phyloP scores from a whole-genome alignment of 1,284 basidiomycete species.

The Sanghuangporus weigelae region DNA sequence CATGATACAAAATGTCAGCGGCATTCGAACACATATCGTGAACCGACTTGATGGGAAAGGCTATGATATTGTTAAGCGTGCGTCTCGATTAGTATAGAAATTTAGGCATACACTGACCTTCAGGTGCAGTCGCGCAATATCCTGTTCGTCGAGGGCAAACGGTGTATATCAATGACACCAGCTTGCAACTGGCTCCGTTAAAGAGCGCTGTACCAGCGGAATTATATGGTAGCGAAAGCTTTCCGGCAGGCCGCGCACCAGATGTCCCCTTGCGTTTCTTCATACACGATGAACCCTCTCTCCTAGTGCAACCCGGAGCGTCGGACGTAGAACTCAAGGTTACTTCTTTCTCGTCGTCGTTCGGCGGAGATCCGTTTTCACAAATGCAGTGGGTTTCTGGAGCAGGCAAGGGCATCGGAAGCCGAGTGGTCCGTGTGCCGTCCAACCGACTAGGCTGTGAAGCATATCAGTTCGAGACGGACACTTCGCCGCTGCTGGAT shows the following conservation, averaged over 20 bases:
- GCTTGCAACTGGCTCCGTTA: constrained; percentile 38
- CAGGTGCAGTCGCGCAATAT: constrained; percentile 72
- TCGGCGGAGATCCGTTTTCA: constrained; percentile 58
- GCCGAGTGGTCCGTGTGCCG: constrained; percentile 41
- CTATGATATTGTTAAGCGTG: constrained; percentile 80
- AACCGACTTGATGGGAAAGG: constrained; percentile 79
- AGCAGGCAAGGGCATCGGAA: constrained; percentile 39
- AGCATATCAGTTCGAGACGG: constrained; percentile 36
- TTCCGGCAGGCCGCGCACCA: constrained; percentile 27
- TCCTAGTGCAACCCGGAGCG: constrained; percentile 32
- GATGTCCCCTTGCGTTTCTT: constrained; percentile 58
- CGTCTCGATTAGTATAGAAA: constrained; percentile 26
- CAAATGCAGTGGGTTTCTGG: constrained; percentile 38
- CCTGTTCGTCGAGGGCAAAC: constrained; percentile 72
- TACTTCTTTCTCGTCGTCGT: constrained; percentile 60
- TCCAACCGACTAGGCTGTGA: constrained; percentile 55
- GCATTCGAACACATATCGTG: constrained; percentile 71
- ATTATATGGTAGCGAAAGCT: constrained; percentile 22
- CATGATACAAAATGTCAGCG: constrained; percentile 70
- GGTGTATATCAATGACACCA: constrained; percentile 76
- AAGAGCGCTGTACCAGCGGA: constrained; percentile 27
- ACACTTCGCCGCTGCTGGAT: constrained; percentile 34
- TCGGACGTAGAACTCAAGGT: constrained; percentile 42
- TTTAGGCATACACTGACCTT: background rate
- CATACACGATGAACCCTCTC: constrained; percentile 43